Evolutionary conservation across 2,329 filamentous ascomycete species (phyloP).

Genomic region (Ophiostoma fasciatum): DNA sequence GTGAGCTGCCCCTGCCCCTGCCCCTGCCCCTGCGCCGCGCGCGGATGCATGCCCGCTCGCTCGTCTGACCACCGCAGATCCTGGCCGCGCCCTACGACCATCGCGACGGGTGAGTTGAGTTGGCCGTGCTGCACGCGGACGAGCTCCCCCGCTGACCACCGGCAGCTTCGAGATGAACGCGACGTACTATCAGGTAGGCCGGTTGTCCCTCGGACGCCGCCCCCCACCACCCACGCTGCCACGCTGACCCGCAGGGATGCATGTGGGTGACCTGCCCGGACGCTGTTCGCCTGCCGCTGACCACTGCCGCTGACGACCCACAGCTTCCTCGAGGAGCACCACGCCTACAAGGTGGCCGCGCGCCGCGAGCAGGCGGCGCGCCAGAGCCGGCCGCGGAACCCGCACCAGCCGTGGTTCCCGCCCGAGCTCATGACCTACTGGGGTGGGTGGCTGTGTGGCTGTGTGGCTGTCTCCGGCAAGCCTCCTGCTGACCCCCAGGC

Average conservation of each 20-base stretch:
- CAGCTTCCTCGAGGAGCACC: slow-evolving; percentile 92
- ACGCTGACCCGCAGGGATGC: slow-evolving; percentile 7
- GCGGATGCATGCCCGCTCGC: too few species aligned
- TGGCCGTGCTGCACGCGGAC: too few species aligned
- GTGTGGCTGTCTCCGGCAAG: too few species aligned
- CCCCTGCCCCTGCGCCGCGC: too few species aligned
- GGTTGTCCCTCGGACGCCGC: too few species aligned
- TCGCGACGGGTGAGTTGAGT: slow-evolving; percentile 59
- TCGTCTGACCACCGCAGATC: too few species aligned
- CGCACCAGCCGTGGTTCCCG: slow-evolving; percentile 22
- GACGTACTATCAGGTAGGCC: slow-evolving; percentile 67
- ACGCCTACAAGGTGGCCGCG: slow-evolving; percentile 52
- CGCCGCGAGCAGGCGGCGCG: slow-evolving; percentile 42
- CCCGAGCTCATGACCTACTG: slow-evolving; percentile 84
- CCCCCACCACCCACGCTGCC: too few species aligned
- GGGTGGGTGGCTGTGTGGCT: slow-evolving; percentile 53
- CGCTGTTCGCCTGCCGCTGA: not conserved
- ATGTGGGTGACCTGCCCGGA: slow-evolving; percentile 4
- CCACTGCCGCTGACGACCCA: not conserved
- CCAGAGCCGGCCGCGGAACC: slow-evolving; percentile 22
- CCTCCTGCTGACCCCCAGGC: slow-evolving; percentile 46
- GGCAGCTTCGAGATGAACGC: slow-evolving; percentile 89
- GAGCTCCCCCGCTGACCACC: slow-evolving; percentile 9
- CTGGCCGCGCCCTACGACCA: slow-evolving; percentile 73
- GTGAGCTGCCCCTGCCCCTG: too few species aligned